These are phyloP conservation scores for Melampsora americana DNA, from an alignment of 1,284 basidiomycete species.

Conservation along the genomic window DNA sequence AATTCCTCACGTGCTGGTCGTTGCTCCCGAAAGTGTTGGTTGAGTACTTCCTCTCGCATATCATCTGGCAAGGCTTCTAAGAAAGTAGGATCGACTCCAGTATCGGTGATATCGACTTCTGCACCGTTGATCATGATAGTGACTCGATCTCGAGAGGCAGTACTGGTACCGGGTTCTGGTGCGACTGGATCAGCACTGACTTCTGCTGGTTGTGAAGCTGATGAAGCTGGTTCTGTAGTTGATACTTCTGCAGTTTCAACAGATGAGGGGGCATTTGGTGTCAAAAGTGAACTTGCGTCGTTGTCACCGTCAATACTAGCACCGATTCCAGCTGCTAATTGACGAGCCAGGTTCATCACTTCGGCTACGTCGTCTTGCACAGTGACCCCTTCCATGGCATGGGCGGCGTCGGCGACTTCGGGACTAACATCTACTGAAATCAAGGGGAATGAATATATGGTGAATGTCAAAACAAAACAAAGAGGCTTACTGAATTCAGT, in stretches of 20 bases:
- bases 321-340: slow-evolving; percentile 51
- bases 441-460: background rate
- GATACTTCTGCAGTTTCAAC: slow-evolving; percentile 48
- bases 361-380: slow-evolving; percentile 47
- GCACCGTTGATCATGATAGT: slow-evolving; percentile 86
- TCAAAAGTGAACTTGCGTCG: slow-evolving; percentile 36
- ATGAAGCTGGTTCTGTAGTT: slow-evolving; percentile 45
- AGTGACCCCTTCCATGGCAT: slow-evolving; percentile 45
- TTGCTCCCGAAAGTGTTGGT: slow-evolving; percentile 86
- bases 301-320: slow-evolving; percentile 48
- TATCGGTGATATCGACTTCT: slow-evolving; percentile 96
- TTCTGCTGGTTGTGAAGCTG: slow-evolving; percentile 45
- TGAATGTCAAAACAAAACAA: background rate
- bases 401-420: slow-evolving; percentile 35
- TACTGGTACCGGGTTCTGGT: slow-evolving; percentile 19
- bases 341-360: slow-evolving; percentile 49
- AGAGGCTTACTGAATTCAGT: background rate
- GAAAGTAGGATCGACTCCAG: slow-evolving; percentile 97
- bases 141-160: slow-evolving; percentile 60
- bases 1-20: slow-evolving; percentile 64
- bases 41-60: slow-evolving; percentile 96
- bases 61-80: slow-evolving; percentile 96
- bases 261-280: slow-evolving; percentile 49
- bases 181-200: no score
- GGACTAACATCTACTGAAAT: background rate